These are phyloP conservation scores for Xerocomellus amylosporus DNA, from an alignment of 768 basidiomycete genomes.

Conservation along the genomic window DNA sequence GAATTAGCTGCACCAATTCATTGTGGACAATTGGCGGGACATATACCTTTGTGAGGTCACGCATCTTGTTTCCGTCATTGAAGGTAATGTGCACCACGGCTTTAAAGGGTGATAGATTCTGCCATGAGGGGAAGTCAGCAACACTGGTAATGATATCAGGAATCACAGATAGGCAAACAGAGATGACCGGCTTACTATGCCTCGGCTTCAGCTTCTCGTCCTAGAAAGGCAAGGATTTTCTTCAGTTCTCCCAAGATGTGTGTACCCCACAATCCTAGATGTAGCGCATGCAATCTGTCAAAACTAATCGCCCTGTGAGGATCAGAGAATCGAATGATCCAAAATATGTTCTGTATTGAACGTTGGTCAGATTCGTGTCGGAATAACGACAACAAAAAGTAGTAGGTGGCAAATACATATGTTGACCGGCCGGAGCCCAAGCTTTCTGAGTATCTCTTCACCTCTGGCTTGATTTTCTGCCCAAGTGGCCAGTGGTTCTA, in stretches of 20 bases:
- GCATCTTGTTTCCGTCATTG: constrained; percentile 35
- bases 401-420: no score
- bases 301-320: constrained; percentile 35
- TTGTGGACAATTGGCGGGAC: no score
- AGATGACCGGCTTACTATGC: constrained; percentile 21
- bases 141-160: constrained; percentile 21
- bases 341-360: constrained; percentile 38
- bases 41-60: constrained; percentile 36
- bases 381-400: no score
- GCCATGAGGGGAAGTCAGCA: constrained; percentile 32
- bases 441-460: constrained; percentile 15
- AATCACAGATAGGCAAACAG: not conserved
- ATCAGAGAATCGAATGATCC: constrained; percentile 35
- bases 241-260: constrained; percentile 34
- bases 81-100: constrained; percentile 27
- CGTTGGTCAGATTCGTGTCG: no score
- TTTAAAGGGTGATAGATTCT: constrained; percentile 33
- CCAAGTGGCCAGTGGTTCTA: not conserved
- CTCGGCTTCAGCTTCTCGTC: constrained; percentile 7
- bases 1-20: no score
- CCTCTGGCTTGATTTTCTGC: constrained; percentile 11
- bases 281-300: constrained; percentile 39
- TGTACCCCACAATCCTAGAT: constrained; percentile 33
- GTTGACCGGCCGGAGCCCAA: constrained; percentile 14
- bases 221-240: constrained; percentile 14